phyloP scores from a whole-genome alignment of 805 yeast species.

The Ascoidea tarda region DNA sequence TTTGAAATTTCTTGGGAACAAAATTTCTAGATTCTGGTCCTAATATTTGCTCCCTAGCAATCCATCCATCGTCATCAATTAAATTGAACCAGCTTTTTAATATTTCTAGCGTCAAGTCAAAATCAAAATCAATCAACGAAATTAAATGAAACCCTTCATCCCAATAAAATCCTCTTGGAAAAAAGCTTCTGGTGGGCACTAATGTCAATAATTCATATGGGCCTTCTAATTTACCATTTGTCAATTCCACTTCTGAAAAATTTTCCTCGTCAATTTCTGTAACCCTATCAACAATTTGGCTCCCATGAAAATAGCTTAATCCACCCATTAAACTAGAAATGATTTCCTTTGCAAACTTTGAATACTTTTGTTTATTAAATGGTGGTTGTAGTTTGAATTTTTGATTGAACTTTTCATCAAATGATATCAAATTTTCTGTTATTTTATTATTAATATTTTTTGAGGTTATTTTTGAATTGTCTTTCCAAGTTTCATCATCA shows the following conservation, averaged over 20 bases:
- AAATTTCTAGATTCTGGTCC: slow-evolving; percentile 83
- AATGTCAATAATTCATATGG: slow-evolving; percentile 67
- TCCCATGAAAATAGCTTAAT: slow-evolving; percentile 77
- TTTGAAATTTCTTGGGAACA: slow-evolving; percentile 74
- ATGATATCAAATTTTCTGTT: slow-evolving; percentile 18
- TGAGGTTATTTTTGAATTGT: slow-evolving; percentile 9
- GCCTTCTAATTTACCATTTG: slow-evolving; percentile 49
- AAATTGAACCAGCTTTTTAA: slow-evolving; percentile 76
- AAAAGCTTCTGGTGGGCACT: slow-evolving; percentile 86
- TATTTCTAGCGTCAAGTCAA: slow-evolving; percentile 68
- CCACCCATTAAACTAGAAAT: slow-evolving; percentile 84
- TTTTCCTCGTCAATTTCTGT: slow-evolving; percentile 57
- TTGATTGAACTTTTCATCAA: slow-evolving; percentile 38
- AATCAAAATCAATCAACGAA: slow-evolving; percentile 71
- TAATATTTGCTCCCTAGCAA: slow-evolving; percentile 87
- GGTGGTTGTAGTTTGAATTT: slow-evolving; percentile 42
- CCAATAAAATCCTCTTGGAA: slow-evolving; percentile 97
- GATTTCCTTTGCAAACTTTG: slow-evolving; percentile 58
- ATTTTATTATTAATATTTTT: slow-evolving; percentile 22
- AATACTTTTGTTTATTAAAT: slow-evolving; percentile 28
- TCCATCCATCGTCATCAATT: slow-evolving; percentile 90
- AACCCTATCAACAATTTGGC: slow-evolving; percentile 63
- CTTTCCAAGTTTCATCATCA: slow-evolving; percentile 4
- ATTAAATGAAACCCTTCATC: slow-evolving; percentile 94
- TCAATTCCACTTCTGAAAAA: slow-evolving; percentile 35